Conservation (phyloP, 306 rosid genomes). For the Malus orientalis region DNA sequence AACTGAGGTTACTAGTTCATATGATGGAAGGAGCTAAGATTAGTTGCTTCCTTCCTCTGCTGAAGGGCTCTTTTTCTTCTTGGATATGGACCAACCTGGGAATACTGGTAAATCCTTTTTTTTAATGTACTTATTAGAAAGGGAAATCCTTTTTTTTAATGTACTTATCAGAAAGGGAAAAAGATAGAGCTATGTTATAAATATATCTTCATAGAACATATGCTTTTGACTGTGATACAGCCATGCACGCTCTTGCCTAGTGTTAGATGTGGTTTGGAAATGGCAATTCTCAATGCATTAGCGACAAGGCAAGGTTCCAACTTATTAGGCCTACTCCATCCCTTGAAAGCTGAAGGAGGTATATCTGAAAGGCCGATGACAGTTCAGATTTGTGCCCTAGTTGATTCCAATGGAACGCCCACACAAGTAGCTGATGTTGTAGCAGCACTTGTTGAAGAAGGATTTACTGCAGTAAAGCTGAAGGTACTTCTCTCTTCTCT, state of each 20-base stretch:
- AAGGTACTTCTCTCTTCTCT: slow-evolving; percentile 36
- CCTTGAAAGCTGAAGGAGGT: slow-evolving; percentile 27
- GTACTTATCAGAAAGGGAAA: not conserved
- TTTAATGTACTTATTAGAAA: not conserved
- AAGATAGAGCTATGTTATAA: not conserved
- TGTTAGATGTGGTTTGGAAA: slow-evolving; percentile 97
- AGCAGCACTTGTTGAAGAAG: slow-evolving; percentile 60
- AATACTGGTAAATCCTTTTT: slow-evolving; percentile 50
- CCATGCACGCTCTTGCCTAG: slow-evolving; percentile 81
- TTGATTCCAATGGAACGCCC: slow-evolving; percentile 65
- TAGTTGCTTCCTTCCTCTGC: slow-evolving; percentile 54
- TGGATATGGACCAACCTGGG: slow-evolving; percentile 88
- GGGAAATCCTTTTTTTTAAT: slow-evolving; percentile 21
- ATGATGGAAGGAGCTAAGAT: slow-evolving; percentile 44
- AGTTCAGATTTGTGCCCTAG: slow-evolving; percentile 68
- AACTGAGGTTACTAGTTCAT: slow-evolving; percentile 71
- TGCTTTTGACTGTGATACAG: slow-evolving; percentile 37
- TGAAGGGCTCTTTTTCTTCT: slow-evolving; percentile 72
- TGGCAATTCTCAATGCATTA: slow-evolving; percentile 90
- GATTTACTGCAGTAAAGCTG: slow-evolving; percentile 77
- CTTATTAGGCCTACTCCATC: slow-evolving; percentile 50
- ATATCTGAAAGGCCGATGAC: slow-evolving; percentile 26
- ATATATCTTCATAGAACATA: not conserved
- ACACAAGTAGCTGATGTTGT: slow-evolving; percentile 68
- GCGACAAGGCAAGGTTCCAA: slow-evolving; percentile 53